Conservation (phyloP, 2,329 filamentous ascomycete genomes). For the Bipolaris oryzae region DNA sequence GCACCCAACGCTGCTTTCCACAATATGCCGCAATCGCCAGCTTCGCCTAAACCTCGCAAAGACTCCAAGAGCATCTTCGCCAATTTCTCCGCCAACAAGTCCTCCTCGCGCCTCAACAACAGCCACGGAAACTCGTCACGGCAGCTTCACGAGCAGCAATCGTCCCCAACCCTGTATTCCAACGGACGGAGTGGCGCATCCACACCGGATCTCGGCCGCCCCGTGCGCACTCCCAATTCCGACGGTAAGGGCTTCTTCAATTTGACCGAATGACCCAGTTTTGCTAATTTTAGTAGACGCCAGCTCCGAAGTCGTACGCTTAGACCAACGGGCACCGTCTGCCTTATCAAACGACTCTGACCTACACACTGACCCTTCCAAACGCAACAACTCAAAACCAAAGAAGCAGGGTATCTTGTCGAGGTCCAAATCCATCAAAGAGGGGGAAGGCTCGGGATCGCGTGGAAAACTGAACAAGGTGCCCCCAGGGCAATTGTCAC, state of each 20-base stretch:
- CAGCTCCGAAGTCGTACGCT: constrained; percentile 38
- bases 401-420: constrained; percentile 48
- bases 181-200: constrained; percentile 54
- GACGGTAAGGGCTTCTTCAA: constrained; percentile 38
- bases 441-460: constrained; percentile 44
- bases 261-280: not conserved
- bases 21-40: constrained; percentile 40
- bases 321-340: constrained; percentile 39
- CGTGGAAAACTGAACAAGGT: constrained; percentile 44
- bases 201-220: constrained; percentile 54
- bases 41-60: constrained; percentile 46
- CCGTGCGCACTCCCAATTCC: constrained; percentile 46
- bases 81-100: constrained; percentile 56
- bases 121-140: constrained; percentile 45
- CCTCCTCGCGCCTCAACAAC: constrained; percentile 50
- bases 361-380: constrained; percentile 26
- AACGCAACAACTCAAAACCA: constrained; percentile 33
- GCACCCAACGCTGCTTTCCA: constrained; percentile 42
- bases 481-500: constrained; percentile 38
- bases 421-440: constrained; percentile 53
- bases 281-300: constrained; percentile 32
- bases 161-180: constrained; percentile 44
- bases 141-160: constrained; percentile 44
- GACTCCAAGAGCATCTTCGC: constrained; percentile 54
- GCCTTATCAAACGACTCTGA: constrained; percentile 39